Evolutionary conservation across 768 basidiomycete species (phyloP), one percentile per base, ranked within the genome.

Genomic region (Psilocybe cyanescens): DNA sequence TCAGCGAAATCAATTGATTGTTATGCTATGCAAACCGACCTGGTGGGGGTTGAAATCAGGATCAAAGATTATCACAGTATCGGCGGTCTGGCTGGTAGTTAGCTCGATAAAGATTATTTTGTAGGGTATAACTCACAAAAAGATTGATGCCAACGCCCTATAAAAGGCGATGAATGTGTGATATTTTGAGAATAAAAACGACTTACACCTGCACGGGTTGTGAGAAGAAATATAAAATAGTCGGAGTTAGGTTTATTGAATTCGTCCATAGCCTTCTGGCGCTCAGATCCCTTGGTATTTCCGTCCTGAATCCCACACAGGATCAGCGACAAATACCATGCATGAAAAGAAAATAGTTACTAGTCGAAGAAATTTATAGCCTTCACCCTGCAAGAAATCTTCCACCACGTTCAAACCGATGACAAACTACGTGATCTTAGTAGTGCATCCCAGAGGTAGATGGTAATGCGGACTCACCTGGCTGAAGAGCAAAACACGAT

Each of bases 11-110:
- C 14, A n/a, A 3, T 16, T 8, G 11, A 12, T 6, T 44, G 41
- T 8, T 3, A 14, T 19, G 29, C 19, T 24, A 3, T 29, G 5
- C n/a, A 24, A 14, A 73, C 83, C 29, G 50, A 90, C 90, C 82
- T 91, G 91, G 75, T 97, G 95, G n/a, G 97, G 97, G 70, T 99
- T 99, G 74, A 95, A 99, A 77, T 99, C 97, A 0, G 95, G 95
- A 71, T 99, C 97, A 67, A 89, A 93, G 57, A 95, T 89, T 47
- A 95, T 90, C 30, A 96, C 95, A 0, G 95, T 97, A 72, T 98
- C 97, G 17, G 97, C 96, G 7, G 88, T 92, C 79, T 90, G 84
- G 9, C 4, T 39, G 79, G 78, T 9, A 63, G 46, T 31, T 35
- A 55, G 58, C 56, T 46, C 56, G 31, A 55, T 39, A 59, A 16